phyloP scores from a whole-genome alignment of 2,329 filamentous ascomycete genomes.

The Trichophyton equinum region DNA sequence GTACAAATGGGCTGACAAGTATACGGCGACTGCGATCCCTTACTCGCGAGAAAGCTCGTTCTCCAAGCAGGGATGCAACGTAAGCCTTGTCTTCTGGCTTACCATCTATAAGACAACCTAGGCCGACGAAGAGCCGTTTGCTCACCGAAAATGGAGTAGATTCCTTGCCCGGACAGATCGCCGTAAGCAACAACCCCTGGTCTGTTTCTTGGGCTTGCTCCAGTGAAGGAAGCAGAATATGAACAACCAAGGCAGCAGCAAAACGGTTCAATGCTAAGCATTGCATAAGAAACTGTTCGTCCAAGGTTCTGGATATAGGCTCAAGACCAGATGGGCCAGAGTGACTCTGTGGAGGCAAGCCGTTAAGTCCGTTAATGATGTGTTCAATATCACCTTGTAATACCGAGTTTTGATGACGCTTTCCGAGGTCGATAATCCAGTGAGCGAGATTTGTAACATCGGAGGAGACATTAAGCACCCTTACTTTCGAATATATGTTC shows the following conservation, averaged over 20 bases:
- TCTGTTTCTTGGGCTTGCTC: not conserved
- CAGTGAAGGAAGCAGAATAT: not conserved
- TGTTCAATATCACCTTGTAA: conserved; percentile 3
- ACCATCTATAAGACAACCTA: not conserved
- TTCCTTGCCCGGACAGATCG: not conserved
- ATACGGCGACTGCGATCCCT: not conserved
- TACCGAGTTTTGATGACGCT: conserved; percentile 27
- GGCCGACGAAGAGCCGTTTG: not conserved
- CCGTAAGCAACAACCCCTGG: not conserved
- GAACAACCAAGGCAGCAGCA: not conserved
- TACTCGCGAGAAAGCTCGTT: not conserved
- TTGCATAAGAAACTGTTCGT: not conserved
- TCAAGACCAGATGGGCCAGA: not conserved
- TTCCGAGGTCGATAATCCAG: conserved; percentile 45
- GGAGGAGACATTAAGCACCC: conserved; percentile 6
- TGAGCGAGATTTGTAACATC: conserved; percentile 35
- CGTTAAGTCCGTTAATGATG: not conserved
- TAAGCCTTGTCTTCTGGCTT: not conserved
- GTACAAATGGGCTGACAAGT: not conserved
- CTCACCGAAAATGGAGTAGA: not conserved
- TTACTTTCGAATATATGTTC: conserved; percentile 5
- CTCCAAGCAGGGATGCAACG: not conserved
- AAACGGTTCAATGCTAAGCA: not conserved
- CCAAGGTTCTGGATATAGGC: not conserved
- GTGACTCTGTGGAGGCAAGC: not conserved